Percentiles rank a stretch among this genome's conserved stretches.
phyloP scores from a whole-genome alignment of 2,329 filamentous ascomycete species.

The Exserohilum rostratum region DNA sequence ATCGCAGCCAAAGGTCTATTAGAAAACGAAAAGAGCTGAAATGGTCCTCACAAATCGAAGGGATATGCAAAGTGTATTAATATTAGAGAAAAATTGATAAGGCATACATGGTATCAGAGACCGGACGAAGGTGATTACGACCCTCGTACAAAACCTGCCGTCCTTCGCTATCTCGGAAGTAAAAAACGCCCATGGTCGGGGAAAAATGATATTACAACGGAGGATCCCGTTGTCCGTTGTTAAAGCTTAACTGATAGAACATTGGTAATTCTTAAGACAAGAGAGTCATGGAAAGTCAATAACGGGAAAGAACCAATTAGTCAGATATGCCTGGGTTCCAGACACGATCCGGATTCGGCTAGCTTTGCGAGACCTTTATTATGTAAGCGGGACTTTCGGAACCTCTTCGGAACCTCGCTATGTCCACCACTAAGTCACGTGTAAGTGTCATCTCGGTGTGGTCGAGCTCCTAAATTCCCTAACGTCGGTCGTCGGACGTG shows the following conservation, averaged over 20 bases:
- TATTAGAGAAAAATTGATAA: background rate
- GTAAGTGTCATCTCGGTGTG: too few species aligned
- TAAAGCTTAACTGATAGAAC: background rate
- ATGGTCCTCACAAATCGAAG: background rate
- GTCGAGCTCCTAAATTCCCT: background rate
- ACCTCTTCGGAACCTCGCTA: background rate
- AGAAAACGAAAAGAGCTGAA: background rate
- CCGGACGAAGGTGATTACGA: background rate
- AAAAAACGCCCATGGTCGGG: background rate
- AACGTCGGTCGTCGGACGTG: background rate
- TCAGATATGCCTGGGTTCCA: background rate
- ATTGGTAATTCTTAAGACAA: background rate
- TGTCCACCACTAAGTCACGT: too few species aligned
- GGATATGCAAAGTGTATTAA: background rate
- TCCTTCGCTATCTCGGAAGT: background rate
- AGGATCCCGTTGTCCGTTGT: background rate
- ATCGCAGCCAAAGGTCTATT: background rate
- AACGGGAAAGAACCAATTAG: background rate
- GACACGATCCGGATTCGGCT: background rate
- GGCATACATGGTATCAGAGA: background rate
- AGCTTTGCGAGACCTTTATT: background rate
- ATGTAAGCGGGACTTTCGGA: background rate
- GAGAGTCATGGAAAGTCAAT: background rate
- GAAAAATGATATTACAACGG: background rate
- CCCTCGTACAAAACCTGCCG: background rate